Conservation (phyloP, 2,329 filamentous ascomycete species). For the Talaromyces sp. region DNA sequence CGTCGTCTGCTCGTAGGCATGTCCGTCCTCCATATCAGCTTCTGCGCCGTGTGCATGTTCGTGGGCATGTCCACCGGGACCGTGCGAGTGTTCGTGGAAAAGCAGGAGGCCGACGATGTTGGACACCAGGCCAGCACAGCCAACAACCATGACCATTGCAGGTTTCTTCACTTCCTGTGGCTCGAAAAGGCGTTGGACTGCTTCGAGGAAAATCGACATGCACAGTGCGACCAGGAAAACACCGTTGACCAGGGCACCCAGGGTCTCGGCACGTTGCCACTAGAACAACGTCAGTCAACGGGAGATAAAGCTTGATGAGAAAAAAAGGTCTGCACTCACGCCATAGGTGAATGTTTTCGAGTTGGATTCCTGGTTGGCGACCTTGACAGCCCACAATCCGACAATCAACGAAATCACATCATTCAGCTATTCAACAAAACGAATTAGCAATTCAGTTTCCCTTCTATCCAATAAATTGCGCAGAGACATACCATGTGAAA, state of each 20-base stretch:
- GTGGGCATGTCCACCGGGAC: constrained; percentile 53
- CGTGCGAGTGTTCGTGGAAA: constrained; percentile 89
- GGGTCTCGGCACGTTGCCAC: constrained; percentile 96
- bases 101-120: constrained; percentile 87
- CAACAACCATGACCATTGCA: constrained; percentile 82
- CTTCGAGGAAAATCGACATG: constrained; percentile 93
- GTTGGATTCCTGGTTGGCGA: constrained; percentile 71
- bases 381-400: constrained; percentile 90
- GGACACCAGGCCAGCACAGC: constrained; percentile 76
- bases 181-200: constrained; percentile 85
- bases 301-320: neutral
- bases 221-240: constrained; percentile 96
- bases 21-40: constrained; percentile 43
- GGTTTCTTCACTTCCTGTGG: constrained; percentile 84
- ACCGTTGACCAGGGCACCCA: constrained; percentile 94
- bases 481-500: constrained; percentile 80
- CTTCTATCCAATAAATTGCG: neutral
- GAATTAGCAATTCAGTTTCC: neutral
- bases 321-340: constrained; percentile 47
- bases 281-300: constrained; percentile 31
- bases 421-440: constrained; percentile 61
- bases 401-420: constrained; percentile 93
- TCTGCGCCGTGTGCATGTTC: constrained; percentile 48
- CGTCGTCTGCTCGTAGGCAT: constrained; percentile 30
- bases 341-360: constrained; percentile 95